phyloP scores from a whole-genome alignment of 495 filamentous ascomycete genomes.

The Recurvomyces mirabilis region DNA sequence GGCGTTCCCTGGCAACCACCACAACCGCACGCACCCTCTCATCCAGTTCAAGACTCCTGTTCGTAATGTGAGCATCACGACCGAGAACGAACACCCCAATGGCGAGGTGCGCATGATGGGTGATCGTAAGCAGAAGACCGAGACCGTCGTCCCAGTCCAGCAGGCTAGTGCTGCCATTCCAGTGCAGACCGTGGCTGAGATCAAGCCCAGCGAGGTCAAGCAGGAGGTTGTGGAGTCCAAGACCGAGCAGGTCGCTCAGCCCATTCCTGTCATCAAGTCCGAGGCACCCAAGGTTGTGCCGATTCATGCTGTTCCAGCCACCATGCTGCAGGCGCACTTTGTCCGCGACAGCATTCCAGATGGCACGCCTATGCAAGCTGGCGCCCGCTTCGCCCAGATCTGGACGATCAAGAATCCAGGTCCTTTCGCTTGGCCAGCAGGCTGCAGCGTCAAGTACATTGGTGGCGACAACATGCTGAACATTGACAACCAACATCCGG shows the following conservation, averaged over 20 bases:
- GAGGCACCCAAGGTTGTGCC: constrained; percentile 4
- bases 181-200: constrained; percentile 62
- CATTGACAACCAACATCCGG: constrained; percentile 64
- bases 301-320: not conserved
- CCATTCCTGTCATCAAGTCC: constrained; percentile 16
- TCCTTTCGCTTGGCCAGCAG: constrained; percentile 66
- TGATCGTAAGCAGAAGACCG: constrained; percentile 42
- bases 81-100: constrained; percentile 60
- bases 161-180: constrained; percentile 48
- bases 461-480: constrained; percentile 94
- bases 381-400: constrained; percentile 69
- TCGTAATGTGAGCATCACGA: constrained; percentile 78
- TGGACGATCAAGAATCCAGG: constrained; percentile 89
- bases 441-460: constrained; percentile 81
- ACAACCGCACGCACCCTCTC: constrained; percentile 90
- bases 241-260: constrained; percentile 24
- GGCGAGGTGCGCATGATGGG: constrained; percentile 57
- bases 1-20: constrained; percentile 65
- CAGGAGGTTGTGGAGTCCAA: too few species aligned
- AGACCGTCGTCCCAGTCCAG: constrained; percentile 34
- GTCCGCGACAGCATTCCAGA: constrained; percentile 68
- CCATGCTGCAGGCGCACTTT: constrained; percentile 59
- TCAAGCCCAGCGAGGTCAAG: constrained; percentile 46
- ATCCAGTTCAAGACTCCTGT: constrained; percentile 96
- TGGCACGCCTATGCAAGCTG: constrained; percentile 56